Conservation (phyloP, 1,284 basidiomycete species). For the Ustilago esculenta region DNA sequence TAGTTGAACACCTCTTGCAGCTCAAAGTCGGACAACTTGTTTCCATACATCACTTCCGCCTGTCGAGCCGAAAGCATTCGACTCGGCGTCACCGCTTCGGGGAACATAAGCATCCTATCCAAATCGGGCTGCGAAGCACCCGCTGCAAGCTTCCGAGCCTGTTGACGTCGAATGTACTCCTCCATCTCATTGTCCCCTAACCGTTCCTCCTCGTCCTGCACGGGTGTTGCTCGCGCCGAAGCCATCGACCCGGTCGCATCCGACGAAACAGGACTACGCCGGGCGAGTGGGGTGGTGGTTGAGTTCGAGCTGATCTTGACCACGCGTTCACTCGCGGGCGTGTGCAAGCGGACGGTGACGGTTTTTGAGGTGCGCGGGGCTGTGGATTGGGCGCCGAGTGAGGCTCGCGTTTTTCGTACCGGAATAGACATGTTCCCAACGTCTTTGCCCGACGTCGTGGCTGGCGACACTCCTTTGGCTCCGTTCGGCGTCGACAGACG, state of each 20-base stretch:
- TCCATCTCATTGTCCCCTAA: slow-evolving; percentile 96
- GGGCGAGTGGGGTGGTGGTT: slow-evolving; percentile 12
- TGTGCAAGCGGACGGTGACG: slow-evolving; percentile 9
- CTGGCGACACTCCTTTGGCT: slow-evolving; percentile 10
- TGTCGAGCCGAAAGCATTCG: slow-evolving; percentile 76
- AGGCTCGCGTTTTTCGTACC: slow-evolving; percentile 35
- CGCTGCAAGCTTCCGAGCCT: slow-evolving; percentile 83
- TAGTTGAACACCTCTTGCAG: slow-evolving; percentile 90
- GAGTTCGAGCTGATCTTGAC: slow-evolving; percentile 16
- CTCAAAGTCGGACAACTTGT: slow-evolving; percentile 74
- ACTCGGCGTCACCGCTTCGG: slow-evolving; percentile 82
- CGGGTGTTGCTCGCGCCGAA: slow-evolving; percentile 33
- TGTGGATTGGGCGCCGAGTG: slow-evolving; percentile 19
- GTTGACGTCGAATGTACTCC: slow-evolving; percentile 88
- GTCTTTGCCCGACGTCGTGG: slow-evolving; percentile 8
- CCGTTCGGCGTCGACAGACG: slow-evolving; percentile 14
- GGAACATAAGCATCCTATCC: slow-evolving; percentile 89
- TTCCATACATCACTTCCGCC: slow-evolving; percentile 68
- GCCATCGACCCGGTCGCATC: slow-evolving; percentile 19
- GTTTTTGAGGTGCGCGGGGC: slow-evolving; percentile 16
- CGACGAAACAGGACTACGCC: slow-evolving; percentile 33
- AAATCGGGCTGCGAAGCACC: slow-evolving; percentile 83
- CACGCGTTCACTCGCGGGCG: slow-evolving; percentile 24
- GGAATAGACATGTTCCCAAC: slow-evolving; percentile 24
- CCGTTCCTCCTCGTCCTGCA: slow-evolving; percentile 79